Base-by-base conservation (phyloP, 2,329 filamentous ascomycete species). In the Triangularia setosa region DNA sequence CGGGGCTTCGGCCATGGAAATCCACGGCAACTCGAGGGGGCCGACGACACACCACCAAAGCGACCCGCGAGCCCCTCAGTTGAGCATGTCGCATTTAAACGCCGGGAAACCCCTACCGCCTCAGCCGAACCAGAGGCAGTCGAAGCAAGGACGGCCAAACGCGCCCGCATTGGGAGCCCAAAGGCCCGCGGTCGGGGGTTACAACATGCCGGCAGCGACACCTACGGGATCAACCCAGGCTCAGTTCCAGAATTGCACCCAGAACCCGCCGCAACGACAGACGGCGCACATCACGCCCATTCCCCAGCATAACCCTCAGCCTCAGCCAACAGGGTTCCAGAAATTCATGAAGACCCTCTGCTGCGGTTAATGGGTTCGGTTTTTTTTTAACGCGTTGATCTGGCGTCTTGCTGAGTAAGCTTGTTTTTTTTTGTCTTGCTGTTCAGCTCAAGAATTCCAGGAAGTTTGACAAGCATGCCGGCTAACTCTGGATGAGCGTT, bases 161-260 rank as follows among this genome's bases (percentile, higher is more conserved):
- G 90, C 81, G 79, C 86, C 85, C 82, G 90, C 85, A 75, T 85
- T 89, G 77, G 84, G 85, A 78, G 84, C 86, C 75, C 91, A 93
- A 83, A 87, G 92, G 81, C 87, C 83, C 57, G 59, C 61, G 48
- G 67, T 58, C 80, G 87, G 87, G 83, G 87, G 85, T 76, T 84
- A 88, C 73, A 60, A 60, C 35, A 84, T 88, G 77, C 91, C 96
- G 77, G 87, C 87, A 54, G 67, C 66, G 74, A 94, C 93, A 69
- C 91, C 93, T 72, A 90, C 93, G 75, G 92, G 90, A 73, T 97
- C 92, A 75, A 97, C 92, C 69, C 92, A 96, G 79, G 94, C 94
- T 70, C 94, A 97, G 76, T 97, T 97, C 84, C 93, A 96, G 81
- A 94, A 92, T 84, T 97, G 92, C 81, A 91, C 90, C 74, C 91